Conservation (phyloP, 352 stramenopile genomes). For the Globisporangium megalacanthum region DNA sequence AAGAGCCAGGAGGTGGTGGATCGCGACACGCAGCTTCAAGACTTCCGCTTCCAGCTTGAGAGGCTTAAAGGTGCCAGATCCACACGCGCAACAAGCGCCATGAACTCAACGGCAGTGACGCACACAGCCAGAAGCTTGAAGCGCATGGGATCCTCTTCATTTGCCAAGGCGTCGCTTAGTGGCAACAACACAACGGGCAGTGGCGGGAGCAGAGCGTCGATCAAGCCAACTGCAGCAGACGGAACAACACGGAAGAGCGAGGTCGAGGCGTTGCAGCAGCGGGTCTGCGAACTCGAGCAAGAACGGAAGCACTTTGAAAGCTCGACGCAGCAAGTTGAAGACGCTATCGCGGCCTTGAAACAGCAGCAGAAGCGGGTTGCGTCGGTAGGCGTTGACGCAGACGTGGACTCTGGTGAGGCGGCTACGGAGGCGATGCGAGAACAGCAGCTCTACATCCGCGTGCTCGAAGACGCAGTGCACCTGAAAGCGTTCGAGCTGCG, state of each 20-base stretch:
- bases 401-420: not conserved
- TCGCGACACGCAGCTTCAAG: slow-evolving; percentile 29
- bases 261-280: slow-evolving; percentile 24
- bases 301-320: slow-evolving; percentile 36
- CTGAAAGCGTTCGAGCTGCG: slow-evolving; percentile 64
- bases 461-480: slow-evolving; percentile 73
- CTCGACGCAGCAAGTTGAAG: slow-evolving; percentile 32
- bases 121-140: not conserved
- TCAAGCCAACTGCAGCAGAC: too few species aligned
- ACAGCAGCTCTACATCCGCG: slow-evolving; percentile 61
- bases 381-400: slow-evolving; percentile 3
- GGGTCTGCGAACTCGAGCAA: slow-evolving; percentile 35
- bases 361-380: slow-evolving; percentile 31
- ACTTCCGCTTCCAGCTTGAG: slow-evolving; percentile 44
- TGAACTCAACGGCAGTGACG: not conserved
- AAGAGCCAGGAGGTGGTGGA: slow-evolving; percentile 39
- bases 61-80: slow-evolving; percentile 20
- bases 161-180: not conserved
- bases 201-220: not conserved
- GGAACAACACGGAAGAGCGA: slow-evolving; percentile 4
- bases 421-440: slow-evolving; percentile 16
- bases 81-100: too few species aligned
- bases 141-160: not conserved
- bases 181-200: not conserved
- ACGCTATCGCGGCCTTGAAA: slow-evolving; percentile 29